Evolutionary conservation across 495 filamentous ascomycete genomes (phyloP).

Genomic region (Recurvomyces mirabilis): DNA sequence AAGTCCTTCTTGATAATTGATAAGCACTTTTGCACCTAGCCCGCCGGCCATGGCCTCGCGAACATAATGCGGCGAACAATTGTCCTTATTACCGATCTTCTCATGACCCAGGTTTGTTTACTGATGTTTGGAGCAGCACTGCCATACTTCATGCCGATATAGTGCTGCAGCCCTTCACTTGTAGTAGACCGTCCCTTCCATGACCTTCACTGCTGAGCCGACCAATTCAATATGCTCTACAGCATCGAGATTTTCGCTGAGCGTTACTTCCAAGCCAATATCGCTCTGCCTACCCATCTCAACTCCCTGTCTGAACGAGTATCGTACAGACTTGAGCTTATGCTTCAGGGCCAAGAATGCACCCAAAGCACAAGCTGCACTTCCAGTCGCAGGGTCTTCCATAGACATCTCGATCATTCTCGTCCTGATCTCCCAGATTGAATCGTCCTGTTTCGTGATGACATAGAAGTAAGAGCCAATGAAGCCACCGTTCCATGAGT

Average conservation of each 20-base stretch:
- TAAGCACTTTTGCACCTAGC: too few relatives aligned
- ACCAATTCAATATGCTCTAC: slow-evolving; percentile 25
- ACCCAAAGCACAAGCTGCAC: slow-evolving; percentile 46
- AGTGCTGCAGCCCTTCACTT: too few relatives aligned
- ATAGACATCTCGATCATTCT: slow-evolving; percentile 46
- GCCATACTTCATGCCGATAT: too few relatives aligned
- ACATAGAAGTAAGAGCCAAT: slow-evolving; percentile 47
- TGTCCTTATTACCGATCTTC: too few relatives aligned
- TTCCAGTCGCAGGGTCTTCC: slow-evolving; percentile 63
- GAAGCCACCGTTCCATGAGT: slow-evolving; percentile 46
- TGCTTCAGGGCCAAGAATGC: slow-evolving; percentile 44
- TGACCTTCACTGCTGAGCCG: slow-evolving; percentile 30
- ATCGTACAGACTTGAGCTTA: slow-evolving; percentile 29
- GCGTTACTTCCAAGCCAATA: slow-evolving; percentile 37
- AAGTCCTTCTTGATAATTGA: too few relatives aligned
- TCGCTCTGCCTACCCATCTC: slow-evolving; percentile 66
- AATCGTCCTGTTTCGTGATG: slow-evolving; percentile 11
- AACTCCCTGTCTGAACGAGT: slow-evolving; percentile 57
- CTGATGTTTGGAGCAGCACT: too few relatives aligned
- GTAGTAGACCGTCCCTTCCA: slow-evolving; percentile 24
- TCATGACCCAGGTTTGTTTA: too few relatives aligned
- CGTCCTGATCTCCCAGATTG: slow-evolving; percentile 28
- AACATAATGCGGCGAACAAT: too few relatives aligned
- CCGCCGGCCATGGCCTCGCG: too few relatives aligned
- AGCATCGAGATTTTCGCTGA: slow-evolving; percentile 21